These are phyloP conservation scores for Botrytis cinerea DNA, from an alignment of 2,329 filamentous ascomycete genomes.

Conservation along the genomic window DNA sequence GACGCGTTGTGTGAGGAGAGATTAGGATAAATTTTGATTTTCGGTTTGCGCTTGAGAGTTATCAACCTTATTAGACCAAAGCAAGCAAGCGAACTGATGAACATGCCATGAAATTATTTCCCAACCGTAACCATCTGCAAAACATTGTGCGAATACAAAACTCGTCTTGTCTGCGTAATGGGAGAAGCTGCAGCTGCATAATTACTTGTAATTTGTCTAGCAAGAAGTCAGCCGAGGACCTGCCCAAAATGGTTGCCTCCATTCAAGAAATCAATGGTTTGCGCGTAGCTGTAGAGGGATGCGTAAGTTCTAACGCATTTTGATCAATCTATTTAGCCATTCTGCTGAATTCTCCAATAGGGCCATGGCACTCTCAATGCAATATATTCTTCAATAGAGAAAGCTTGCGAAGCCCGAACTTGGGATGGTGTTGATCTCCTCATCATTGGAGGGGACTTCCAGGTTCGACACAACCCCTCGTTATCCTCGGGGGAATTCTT, in stretches of 20 bases:
- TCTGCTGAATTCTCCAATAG: conserved; percentile 46
- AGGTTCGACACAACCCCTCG: conserved; percentile 52
- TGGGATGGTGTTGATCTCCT: conserved; percentile 86
- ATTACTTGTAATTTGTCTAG: neutral
- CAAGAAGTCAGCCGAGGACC: neutral
- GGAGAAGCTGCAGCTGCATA: neutral
- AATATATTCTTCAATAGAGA: conserved; percentile 79
- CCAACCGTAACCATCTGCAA: neutral
- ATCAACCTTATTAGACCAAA: neutral
- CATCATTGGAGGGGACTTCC: conserved; percentile 96
- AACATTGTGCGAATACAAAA: neutral
- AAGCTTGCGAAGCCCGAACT: conserved; percentile 66
- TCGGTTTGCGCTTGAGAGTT: conserved; percentile 12
- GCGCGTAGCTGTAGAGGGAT: conserved; percentile 83
- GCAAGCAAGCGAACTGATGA: conserved; percentile 1
- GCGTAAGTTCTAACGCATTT: conserved; percentile 57
- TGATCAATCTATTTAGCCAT: neutral
- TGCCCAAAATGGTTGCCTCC: conserved; percentile 33
- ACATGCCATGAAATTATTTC: neutral
- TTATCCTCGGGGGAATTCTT: neutral
- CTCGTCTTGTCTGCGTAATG: neutral
- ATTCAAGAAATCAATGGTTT: conserved; percentile 50
- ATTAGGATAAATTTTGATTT: neutral
- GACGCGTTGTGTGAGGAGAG: conserved; percentile 24
- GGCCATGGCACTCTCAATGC: conserved; percentile 90